These are phyloP conservation scores for Rhodotorula sp. DNA, from an alignment of 1,284 basidiomycete genomes.

Conservation along the genomic window DNA sequence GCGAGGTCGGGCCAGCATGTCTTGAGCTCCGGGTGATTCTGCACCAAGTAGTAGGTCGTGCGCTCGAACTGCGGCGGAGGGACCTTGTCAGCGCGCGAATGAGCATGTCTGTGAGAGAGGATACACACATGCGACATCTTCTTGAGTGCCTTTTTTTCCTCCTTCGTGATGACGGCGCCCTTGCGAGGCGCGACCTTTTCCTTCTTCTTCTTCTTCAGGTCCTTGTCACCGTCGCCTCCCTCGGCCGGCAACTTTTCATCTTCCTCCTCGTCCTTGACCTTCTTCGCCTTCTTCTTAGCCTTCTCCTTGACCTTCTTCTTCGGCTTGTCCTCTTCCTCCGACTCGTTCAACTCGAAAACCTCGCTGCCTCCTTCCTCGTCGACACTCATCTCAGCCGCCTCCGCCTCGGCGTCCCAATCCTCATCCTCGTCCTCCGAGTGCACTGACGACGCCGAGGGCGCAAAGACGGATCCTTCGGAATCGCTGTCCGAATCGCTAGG, in stretches of 20 bases:
- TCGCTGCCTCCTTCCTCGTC: conserved; percentile 16
- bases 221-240: conserved; percentile 5
- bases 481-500: conserved; percentile 9
- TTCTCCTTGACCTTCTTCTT: conserved; percentile 17
- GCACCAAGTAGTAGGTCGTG: conserved; percentile 26
- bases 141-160: conserved; percentile 24
- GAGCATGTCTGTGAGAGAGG: too few species aligned
- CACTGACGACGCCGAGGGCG: background rate
- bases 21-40: conserved; percentile 64
- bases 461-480: conserved; percentile 26
- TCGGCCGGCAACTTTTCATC: conserved; percentile 3
- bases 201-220: conserved; percentile 12
- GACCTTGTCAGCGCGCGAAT: background rate
- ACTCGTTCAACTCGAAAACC: conserved; percentile 1
- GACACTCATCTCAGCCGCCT: conserved; percentile 19
- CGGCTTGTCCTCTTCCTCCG: conserved; percentile 20
- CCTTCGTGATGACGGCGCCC: conserved; percentile 20
- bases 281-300: conserved; percentile 20
- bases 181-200: conserved; percentile 19
- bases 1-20: conserved; percentile 87
- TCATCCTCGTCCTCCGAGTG: conserved; percentile 7
- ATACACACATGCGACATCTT: conserved; percentile 27
- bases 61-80: conserved; percentile 14
- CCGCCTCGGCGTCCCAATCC: conserved; percentile 20
- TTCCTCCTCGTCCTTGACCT: conserved; percentile 1